These are phyloP conservation scores for Ustanciosporium gigantosporum DNA, from an alignment of 1,284 basidiomycete genomes.

Conservation along the genomic window DNA sequence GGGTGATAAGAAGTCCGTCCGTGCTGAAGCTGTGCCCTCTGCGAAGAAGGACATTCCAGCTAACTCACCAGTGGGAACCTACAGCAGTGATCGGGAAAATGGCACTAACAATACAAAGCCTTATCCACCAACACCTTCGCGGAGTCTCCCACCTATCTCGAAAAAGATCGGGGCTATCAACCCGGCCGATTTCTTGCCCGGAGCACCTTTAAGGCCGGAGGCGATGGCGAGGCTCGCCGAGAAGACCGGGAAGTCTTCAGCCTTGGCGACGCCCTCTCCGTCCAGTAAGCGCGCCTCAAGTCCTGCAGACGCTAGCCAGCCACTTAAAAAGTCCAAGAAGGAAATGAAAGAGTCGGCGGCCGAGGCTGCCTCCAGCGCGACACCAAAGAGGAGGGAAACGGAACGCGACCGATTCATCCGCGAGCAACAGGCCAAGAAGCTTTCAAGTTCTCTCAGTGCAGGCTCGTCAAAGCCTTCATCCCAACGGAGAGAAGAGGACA, in stretches of 20 bases:
- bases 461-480: not conserved
- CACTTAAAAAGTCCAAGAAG: not conserved
- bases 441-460: not conserved
- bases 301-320: not conserved
- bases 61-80: too few relatives aligned
- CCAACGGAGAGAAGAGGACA: conserved; percentile 26
- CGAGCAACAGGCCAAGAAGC: conserved; percentile 46
- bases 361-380: conserved; percentile 3
- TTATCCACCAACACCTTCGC: not conserved
- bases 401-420: conserved; percentile 49
- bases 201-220: conserved; percentile 28
- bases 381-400: conserved; percentile 36
- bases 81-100: too few relatives aligned
- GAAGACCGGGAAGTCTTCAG: conserved; percentile 6
- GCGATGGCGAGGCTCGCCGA: conserved; percentile 19
- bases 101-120: not conserved
- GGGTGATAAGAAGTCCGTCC: not conserved
- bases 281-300: not conserved
- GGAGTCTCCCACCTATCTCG: not conserved
- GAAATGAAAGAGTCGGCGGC: conserved; percentile 4
- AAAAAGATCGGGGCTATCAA: conserved; percentile 17
- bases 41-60: too few relatives aligned
- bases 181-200: conserved; percentile 45
- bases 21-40: not conserved
- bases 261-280: not conserved